Percentiles rank a stretch among this genome's conserved stretches.
Evolutionary conservation across 2,329 filamentous ascomycete species (phyloP).

Genomic region (Sarocladiaceae sp.): DNA sequence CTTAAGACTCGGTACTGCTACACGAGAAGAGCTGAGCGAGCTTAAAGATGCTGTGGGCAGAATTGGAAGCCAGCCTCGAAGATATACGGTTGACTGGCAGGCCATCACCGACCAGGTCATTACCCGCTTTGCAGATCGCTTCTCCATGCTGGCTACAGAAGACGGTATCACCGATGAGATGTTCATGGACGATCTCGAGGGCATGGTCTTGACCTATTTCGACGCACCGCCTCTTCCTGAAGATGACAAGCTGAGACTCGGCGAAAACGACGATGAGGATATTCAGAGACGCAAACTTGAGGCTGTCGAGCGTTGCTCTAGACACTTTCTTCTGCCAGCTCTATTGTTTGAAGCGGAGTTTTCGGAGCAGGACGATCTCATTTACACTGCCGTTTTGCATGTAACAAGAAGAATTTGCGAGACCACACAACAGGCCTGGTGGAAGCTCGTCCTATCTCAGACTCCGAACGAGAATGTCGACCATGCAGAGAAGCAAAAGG

Average conservation of each 20-base stretch:
- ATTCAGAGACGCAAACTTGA: conserved; percentile 28
- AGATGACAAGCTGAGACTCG: conserved; percentile 13
- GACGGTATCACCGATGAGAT: conserved; percentile 18
- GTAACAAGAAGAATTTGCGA: conserved; percentile 35
- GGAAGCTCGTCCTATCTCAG: background rate
- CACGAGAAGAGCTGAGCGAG: conserved; percentile 22
- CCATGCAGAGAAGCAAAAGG: conserved; percentile 12
- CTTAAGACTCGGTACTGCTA: conserved; percentile 24
- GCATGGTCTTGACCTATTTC: conserved; percentile 36
- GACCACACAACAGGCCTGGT: background rate
- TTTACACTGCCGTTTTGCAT: conserved; percentile 34
- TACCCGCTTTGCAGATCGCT: conserved; percentile 50
- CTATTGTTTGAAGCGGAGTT: conserved; percentile 16
- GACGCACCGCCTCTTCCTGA: conserved; percentile 26
- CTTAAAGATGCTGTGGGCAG: conserved; percentile 37
- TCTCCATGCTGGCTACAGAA: conserved; percentile 33
- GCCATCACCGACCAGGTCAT: conserved; percentile 58
- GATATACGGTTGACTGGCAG: conserved; percentile 55
- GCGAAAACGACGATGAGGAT: conserved; percentile 23
- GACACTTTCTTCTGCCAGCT: conserved; percentile 35
- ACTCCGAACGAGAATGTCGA: too few relatives aligned
- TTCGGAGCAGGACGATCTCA: conserved; percentile 36
- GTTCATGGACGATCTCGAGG: conserved; percentile 30
- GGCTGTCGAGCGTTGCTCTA: conserved; percentile 35
- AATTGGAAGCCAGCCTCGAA: conserved; percentile 29